These are phyloP conservation scores for Rhodomyrtus tomentosa DNA, from an alignment of 345 rosid genomes.

Conservation along the genomic window DNA sequence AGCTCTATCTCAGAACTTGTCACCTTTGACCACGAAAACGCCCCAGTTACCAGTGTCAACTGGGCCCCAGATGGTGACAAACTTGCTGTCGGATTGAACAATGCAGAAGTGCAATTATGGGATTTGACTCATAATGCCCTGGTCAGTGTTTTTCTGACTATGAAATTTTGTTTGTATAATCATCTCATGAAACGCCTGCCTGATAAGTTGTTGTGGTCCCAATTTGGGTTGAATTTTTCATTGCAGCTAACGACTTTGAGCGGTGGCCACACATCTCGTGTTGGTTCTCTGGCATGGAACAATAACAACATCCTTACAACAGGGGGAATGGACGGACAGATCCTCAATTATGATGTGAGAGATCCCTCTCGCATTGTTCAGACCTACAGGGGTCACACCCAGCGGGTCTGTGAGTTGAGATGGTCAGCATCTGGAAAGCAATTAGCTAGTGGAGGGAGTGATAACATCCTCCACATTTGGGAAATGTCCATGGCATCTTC, in stretches of 20 bases:
- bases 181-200: too few relatives aligned
- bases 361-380: constrained; percentile 22
- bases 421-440: constrained; percentile 34
- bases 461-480: constrained; percentile 24
- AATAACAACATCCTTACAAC: constrained; percentile 26
- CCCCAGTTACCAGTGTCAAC: constrained; percentile 12
- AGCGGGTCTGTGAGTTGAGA: constrained; percentile 26
- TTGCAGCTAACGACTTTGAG: constrained; percentile 21
- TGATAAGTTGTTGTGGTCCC: neutral
- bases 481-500: constrained; percentile 17
- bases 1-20: constrained; percentile 26
- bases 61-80: constrained; percentile 11
- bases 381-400: constrained; percentile 22
- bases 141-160: neutral
- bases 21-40: constrained; percentile 17
- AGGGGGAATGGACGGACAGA: constrained; percentile 25
- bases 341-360: constrained; percentile 25
- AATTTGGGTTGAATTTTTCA: neutral
- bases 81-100: constrained; percentile 7
- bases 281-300: constrained; percentile 29
- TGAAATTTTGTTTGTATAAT: neutral
- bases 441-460: constrained; percentile 28
- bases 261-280: constrained; percentile 24
- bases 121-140: constrained; percentile 1
- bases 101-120: constrained; percentile 5